These are phyloP conservation scores for Trichoderma sp. DNA, from an alignment of 2,329 filamentous ascomycete genomes.

Conservation along the genomic window DNA sequence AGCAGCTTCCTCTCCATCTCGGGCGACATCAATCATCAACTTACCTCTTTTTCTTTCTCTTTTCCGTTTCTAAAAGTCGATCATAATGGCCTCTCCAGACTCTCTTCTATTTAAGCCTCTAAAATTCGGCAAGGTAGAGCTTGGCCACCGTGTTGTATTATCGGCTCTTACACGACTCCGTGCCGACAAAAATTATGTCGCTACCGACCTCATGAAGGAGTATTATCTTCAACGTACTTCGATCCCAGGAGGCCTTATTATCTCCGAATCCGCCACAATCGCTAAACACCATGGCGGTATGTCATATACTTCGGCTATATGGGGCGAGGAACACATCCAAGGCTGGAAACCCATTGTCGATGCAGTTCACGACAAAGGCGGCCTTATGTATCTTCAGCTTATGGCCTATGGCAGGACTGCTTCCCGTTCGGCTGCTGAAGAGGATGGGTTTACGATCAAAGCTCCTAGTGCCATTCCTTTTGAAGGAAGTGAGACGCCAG, in stretches of 20 bases:
- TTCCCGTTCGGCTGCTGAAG: constrained; percentile 29
- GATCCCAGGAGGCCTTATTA: not conserved
- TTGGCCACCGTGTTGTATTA: not conserved
- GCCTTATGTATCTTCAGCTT: constrained; percentile 46
- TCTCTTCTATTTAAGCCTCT: not conserved
- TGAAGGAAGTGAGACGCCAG: constrained; percentile 42
- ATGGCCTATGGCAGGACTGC: constrained; percentile 62
- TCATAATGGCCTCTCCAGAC: constrained; percentile 15
- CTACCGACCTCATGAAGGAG: not conserved
- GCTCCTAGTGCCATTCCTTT: not conserved
- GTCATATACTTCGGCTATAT: constrained; percentile 20
- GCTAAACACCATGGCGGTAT: constrained; percentile 37
- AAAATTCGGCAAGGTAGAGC: not conserved
- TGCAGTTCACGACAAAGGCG: not conserved
- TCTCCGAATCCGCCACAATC: constrained; percentile 37
- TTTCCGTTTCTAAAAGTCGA: not conserved
- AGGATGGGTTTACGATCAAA: constrained; percentile 30
- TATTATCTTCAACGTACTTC: not conserved
- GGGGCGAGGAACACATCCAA: constrained; percentile 1
- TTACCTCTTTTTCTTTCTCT: not conserved
- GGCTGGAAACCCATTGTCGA: constrained; percentile 1
- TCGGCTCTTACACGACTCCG: not conserved
- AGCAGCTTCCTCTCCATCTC: not conserved
- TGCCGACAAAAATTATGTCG: not conserved
- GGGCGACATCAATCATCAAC: not conserved